Percentiles rank a stretch among this genome's conserved stretches.
These are phyloP conservation scores for Trichoderma atroviride DNA, from an alignment of 2,329 filamentous ascomycete genomes.

Conservation along the genomic window DNA sequence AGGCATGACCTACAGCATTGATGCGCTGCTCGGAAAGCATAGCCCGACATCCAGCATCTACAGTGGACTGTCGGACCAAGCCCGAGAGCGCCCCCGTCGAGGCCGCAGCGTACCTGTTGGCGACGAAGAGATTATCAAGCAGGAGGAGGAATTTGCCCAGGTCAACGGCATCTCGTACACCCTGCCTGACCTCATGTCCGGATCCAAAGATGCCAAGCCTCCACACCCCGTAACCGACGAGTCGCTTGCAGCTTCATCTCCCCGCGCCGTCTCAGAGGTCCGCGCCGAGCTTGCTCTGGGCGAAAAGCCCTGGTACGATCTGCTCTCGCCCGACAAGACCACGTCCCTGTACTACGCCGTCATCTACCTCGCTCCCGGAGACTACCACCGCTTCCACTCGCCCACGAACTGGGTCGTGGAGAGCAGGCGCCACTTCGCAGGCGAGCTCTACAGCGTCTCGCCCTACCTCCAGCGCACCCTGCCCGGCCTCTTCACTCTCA, in stretches of 20 bases:
- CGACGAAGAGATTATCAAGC: constrained; percentile 68
- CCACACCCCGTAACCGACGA: constrained; percentile 66
- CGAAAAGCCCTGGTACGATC: constrained; percentile 69
- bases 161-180: constrained; percentile 97
- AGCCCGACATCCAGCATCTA: constrained; percentile 60
- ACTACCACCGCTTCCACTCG: constrained; percentile 98
- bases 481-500: constrained; percentile 92
- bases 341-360: constrained; percentile 90
- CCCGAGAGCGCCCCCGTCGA: constrained; percentile 29
- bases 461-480: constrained; percentile 92
- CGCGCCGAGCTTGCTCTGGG: constrained; percentile 78
- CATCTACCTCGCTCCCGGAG: constrained; percentile 92
- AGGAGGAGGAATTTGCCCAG: constrained; percentile 88
- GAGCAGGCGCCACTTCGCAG: constrained; percentile 92
- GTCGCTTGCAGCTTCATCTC: constrained; percentile 63
- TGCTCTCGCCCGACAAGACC: constrained; percentile 62
- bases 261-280: constrained; percentile 80
- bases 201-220: constrained; percentile 40
- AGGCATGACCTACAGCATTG: constrained; percentile 95
- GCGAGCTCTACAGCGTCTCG: constrained; percentile 92
- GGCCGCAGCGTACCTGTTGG: constrained; percentile 42
- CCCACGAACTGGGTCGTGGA: constrained; percentile 95
- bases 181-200: constrained; percentile 82
- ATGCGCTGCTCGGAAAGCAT: constrained; percentile 79
- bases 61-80: constrained; percentile 34